Base-by-base conservation (phyloP, 495 filamentous ascomycete genomes). In the Neurospora discreta region DNA sequence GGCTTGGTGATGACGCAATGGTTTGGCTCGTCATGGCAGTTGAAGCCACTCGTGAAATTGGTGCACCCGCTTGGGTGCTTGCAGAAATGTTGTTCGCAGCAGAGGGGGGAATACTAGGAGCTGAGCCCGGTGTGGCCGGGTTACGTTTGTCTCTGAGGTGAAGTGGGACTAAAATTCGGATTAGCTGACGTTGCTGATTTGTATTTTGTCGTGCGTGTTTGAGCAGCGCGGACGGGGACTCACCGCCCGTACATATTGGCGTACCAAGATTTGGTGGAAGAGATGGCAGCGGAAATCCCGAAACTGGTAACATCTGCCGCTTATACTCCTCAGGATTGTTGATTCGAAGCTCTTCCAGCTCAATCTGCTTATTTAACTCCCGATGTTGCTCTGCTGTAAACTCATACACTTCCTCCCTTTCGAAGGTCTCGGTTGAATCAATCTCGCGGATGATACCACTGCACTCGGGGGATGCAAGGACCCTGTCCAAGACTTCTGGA, bases 401-500 rank as follows among this genome's bases (percentile, higher is more conserved):
- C 39, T 78, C 78, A 52, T 78, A 79, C 23, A 74, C 75, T 46
- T 83, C 83, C 72, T 86, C 84, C 68, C 79, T 81, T 68, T 85
- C 83, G 41, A 84, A 85, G 0, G 82, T 80, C 42, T 86, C 82
- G 36, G 81, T 82, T 60, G 80, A 79, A 3, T 77, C 76, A 67
- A 86, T 76, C 6, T 79, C 72, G 20, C 77, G 74, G 36, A 86
- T 80, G 15, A 78, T 73, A 0, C 70, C 68, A 7, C 70, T 41
- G 36, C 75, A 58, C 6, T 72, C 68, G 1, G 67, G 40, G 23
- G 41, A 65, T 6, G 75, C 71, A 5, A 97, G 79, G 2, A 97
- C 84, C 36, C 81, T 84, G 74, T 95, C 94, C 3, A 98, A 80
- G 9, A 97, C 88, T 0, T 72, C 44, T 33, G 76, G 44, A 52